Base-by-base conservation (phyloP, 2,329 filamentous ascomycete species). In the Sphaerulina musiva region DNA sequence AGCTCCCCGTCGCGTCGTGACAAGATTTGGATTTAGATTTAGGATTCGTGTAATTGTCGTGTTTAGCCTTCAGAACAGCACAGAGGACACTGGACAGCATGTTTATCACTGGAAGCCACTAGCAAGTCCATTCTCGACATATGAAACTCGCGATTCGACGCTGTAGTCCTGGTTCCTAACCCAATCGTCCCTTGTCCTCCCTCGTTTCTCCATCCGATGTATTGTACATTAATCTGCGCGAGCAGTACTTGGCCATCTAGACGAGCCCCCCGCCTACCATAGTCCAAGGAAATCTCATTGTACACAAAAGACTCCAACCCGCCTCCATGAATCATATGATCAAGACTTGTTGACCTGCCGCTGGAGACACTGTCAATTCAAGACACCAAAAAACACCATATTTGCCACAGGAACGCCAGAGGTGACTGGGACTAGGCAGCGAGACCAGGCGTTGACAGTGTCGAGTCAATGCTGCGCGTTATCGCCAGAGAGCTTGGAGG, bases 201-300 rank as follows among this genome's bases (percentile, higher is more conserved):
- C 5, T 42, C 12, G 26, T 17, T 32, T 52, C 31, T 6, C 36
- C 45, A 6, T 42, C 43, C 32, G 49, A 49, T 53, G 53, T 56
- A 53, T 20, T 51, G 52, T 56, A 56, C 54, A 34, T 51, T 34
- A 58, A 51, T 48, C 56, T 58, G 56, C 56, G 53, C 50, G 56
- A 53, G 56, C 56, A 58, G 55, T 49, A 34, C 56, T 44, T 53
- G 48, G 46, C 41, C 54, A 32, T 58, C 53, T 55, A 53, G 26
- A 38, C 38, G 39, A 46, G 39, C 48, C 39, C 47, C 36, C 23
- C 42, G 14, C 39, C 31, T 20, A 31, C 40, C 41, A 7, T 40
- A 26, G 31, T n/a, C 32, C 20, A 34, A 43, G 34, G 39, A 29
- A 26, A 36, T 36, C 14, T 36, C 14, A 8, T 6, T 36, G 34